Evolutionary conservation across 345 rosid species (phyloP).

Genomic region (Eucalyptus pauciflora): DNA sequence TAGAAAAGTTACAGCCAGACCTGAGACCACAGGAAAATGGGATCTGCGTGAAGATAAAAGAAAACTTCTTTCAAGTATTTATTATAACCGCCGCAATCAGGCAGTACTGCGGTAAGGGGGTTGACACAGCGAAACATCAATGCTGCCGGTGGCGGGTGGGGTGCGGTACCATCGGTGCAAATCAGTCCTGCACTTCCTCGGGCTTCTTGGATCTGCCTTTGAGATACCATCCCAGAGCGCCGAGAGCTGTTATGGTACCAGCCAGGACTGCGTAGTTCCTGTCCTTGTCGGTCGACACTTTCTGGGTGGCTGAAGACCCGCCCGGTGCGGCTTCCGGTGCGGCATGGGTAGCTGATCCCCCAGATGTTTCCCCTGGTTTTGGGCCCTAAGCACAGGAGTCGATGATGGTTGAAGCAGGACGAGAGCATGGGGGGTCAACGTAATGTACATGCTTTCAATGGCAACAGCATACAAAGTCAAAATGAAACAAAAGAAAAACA

Average conservation of each 20-base stretch:
- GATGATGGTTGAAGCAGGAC: not conserved
- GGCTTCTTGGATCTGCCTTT: slow-evolving; percentile 62
- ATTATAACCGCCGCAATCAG: not conserved
- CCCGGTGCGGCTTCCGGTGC: slow-evolving; percentile 38
- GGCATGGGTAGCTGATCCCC: slow-evolving; percentile 22
- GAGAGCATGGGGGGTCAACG: not conserved
- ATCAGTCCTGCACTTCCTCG: slow-evolving; percentile 51
- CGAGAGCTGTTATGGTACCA: slow-evolving; percentile 42
- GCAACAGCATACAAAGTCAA: not conserved
- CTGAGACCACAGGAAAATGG: not conserved
- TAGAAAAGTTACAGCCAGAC: not conserved
- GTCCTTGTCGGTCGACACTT: slow-evolving; percentile 61
- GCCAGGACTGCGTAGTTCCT: slow-evolving; percentile 83
- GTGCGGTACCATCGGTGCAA: not conserved
- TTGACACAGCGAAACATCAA: not conserved
- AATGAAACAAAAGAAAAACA: not conserved
- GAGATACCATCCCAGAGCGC: slow-evolving; percentile 88
- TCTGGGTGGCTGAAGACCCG: slow-evolving; percentile 32
- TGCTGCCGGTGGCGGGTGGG: not conserved
- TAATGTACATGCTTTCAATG: not conserved
- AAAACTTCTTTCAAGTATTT: not conserved
- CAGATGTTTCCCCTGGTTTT: slow-evolving; percentile 46
- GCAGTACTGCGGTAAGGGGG: not conserved
- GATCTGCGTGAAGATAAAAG: not conserved
- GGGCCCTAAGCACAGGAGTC: slow-evolving; percentile 41